Conservation (phyloP, 2,329 filamentous ascomycete species). For the Immersiporthe knoxdaviesiana region DNA sequence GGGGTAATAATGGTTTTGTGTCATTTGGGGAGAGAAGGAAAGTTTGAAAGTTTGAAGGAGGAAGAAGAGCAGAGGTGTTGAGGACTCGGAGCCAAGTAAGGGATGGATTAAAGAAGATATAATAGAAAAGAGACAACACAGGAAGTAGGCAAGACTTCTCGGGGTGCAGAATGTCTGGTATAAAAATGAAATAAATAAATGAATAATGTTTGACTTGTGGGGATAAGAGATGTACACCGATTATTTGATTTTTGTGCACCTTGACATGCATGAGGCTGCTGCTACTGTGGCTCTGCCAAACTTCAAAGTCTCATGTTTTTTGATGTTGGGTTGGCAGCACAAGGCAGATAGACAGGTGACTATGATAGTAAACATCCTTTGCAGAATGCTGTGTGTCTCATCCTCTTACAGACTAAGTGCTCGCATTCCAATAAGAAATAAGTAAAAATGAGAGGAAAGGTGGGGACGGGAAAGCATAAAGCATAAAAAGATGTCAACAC, state of each 20-base stretch:
- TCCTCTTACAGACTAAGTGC: not conserved
- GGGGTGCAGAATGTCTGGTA: too few relatives aligned
- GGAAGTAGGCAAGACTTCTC: not conserved
- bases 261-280: not conserved
- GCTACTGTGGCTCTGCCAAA: not conserved
- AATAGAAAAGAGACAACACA: not conserved
- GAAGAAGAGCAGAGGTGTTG: not conserved
- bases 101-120: constrained; percentile 4
- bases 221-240: not conserved
- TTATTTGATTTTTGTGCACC: not conserved
- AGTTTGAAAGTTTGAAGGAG: not conserved
- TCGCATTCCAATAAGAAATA: not conserved
- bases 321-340: not conserved
- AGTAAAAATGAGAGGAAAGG: not conserved
- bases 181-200: too few relatives aligned
- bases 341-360: not conserved
- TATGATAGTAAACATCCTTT: not conserved
- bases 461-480: not conserved
- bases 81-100: constrained; percentile 14
- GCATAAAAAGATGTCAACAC: not conserved
- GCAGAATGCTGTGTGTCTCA: not conserved
- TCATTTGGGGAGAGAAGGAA: not conserved
- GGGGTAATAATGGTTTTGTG: not conserved
- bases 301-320: not conserved
- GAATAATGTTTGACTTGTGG: not conserved